Percentiles rank a stretch among this genome's conserved stretches.
These are phyloP conservation scores for Oenanthe javanica DNA, from an alignment of 140 eudicot genomes.

Conservation along the genomic window DNA sequence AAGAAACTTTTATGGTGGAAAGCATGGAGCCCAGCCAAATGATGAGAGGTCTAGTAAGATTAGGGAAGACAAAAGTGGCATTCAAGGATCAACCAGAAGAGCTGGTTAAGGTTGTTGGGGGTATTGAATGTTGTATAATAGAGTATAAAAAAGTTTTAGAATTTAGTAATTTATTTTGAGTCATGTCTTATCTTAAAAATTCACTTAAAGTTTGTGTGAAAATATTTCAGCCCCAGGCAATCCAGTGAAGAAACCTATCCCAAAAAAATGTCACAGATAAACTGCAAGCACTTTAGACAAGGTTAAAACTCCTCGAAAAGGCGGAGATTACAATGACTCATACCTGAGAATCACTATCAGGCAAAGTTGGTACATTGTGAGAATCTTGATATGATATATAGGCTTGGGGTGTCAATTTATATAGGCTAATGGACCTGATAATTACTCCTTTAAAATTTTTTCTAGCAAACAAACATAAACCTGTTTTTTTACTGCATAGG, in stretches of 20 bases:
- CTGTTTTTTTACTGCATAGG: not conserved
- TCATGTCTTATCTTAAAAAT: too few species aligned
- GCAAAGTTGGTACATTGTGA: slow-evolving; percentile 55
- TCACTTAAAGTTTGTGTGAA: not conserved
- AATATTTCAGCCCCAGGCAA: not conserved
- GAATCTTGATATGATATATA: not conserved
- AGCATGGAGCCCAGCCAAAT: slow-evolving; percentile 16
- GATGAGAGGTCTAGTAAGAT: slow-evolving; percentile 52
- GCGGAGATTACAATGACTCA: slow-evolving; percentile 76
- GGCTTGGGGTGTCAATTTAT: not conserved
- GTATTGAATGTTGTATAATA: slow-evolving; percentile 34
- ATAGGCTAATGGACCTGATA: not conserved
- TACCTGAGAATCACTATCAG: slow-evolving; percentile 67
- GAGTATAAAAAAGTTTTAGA: too few species aligned
- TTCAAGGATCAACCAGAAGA: slow-evolving; percentile 90
- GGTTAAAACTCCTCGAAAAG: slow-evolving; percentile 59
- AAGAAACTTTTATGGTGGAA: not conserved
- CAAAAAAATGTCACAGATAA: slow-evolving; percentile 73
- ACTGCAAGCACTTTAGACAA: slow-evolving; percentile 67
- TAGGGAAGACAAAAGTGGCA: slow-evolving; percentile 56
- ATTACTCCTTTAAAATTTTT: not conserved
- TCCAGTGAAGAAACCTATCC: slow-evolving; percentile 35
- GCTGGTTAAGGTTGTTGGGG: slow-evolving; percentile 78
- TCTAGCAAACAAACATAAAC: not conserved
- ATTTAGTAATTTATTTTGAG: too few species aligned